phyloP scores from a whole-genome alignment of 352 stramenopile species.

The Aphanomyces euteiches region DNA sequence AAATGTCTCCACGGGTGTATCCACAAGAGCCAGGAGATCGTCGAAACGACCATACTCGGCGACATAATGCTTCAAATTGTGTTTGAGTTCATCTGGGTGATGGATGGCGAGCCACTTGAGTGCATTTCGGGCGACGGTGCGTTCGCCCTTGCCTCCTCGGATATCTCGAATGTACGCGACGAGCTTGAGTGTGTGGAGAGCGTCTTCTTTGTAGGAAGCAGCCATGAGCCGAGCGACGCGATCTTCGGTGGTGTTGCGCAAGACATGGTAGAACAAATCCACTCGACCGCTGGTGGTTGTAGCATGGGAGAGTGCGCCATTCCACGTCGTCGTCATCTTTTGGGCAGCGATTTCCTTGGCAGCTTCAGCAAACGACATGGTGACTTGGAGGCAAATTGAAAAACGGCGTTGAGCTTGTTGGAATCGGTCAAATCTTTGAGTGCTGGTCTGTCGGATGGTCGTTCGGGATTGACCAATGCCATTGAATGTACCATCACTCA shows the following conservation, averaged over 20 bases:
- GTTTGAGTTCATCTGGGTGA: constrained; percentile 37
- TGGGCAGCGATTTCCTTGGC: constrained; percentile 1
- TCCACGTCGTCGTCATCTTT: constrained; percentile 36
- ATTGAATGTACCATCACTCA: too few species aligned
- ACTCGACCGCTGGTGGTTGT: constrained; percentile 42
- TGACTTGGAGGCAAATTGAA: not conserved
- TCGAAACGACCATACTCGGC: constrained; percentile 51
- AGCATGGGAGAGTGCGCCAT: constrained; percentile 41
- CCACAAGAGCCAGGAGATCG: constrained; percentile 45
- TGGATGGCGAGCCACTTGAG: constrained; percentile 42
- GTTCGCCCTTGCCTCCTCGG: constrained; percentile 50
- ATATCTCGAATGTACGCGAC: constrained; percentile 50
- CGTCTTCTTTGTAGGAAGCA: constrained; percentile 44
- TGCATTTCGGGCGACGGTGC: constrained; percentile 38
- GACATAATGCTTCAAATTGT: constrained; percentile 49
- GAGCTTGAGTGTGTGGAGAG: constrained; percentile 54
- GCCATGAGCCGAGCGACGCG: constrained; percentile 36
- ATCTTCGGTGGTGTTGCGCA: constrained; percentile 37
- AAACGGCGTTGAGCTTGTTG: too few species aligned
- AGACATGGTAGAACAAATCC: constrained; percentile 44
- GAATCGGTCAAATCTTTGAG: too few species aligned
- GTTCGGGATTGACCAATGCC: too few species aligned
- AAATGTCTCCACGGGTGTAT: constrained; percentile 39
- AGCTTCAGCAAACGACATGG: not conserved
- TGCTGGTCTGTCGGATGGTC: too few species aligned